These are phyloP conservation scores for Cryptosporidium viatorum DNA, from an alignment of 169 alveolate species.

Conservation along the genomic window DNA sequence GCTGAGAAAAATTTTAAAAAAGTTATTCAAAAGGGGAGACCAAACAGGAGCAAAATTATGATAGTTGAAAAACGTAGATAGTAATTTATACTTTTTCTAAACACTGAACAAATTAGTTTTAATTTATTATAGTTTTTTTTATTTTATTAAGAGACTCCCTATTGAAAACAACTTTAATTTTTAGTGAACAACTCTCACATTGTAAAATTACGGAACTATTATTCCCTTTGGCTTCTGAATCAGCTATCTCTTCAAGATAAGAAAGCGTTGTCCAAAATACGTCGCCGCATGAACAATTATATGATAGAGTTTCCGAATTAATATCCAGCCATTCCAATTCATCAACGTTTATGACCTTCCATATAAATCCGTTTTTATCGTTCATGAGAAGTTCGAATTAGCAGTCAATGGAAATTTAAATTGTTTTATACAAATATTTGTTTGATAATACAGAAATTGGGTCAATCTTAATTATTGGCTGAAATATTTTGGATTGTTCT, in stretches of 20 bases:
- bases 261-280: conserved; percentile 23
- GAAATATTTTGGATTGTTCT: neutral
- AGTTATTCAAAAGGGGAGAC: conserved; percentile 36
- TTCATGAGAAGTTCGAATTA: neutral
- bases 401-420: neutral
- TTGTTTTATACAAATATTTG: neutral
- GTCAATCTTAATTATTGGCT: conserved; percentile 20
- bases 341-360: conserved; percentile 23
- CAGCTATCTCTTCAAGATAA: conserved; percentile 3
- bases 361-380: conserved; percentile 4
- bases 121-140: neutral
- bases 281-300: conserved; percentile 68
- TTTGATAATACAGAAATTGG: conserved; percentile 28
- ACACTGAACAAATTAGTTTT: neutral
- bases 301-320: conserved; percentile 34
- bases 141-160: conserved; percentile 11
- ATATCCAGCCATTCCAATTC: conserved; percentile 53
- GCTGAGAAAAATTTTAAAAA: conserved; percentile 34
- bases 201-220: conserved; percentile 8
- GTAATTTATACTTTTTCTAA: neutral
- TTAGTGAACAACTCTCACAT: conserved; percentile 71
- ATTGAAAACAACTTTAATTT: conserved; percentile 14
- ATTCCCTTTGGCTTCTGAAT: neutral
- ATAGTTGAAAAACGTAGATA: conserved; percentile 5
- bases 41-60: conserved; percentile 48